Conservation (phyloP, 176 grass and related monocot species). For the Juncus effusus region DNA sequence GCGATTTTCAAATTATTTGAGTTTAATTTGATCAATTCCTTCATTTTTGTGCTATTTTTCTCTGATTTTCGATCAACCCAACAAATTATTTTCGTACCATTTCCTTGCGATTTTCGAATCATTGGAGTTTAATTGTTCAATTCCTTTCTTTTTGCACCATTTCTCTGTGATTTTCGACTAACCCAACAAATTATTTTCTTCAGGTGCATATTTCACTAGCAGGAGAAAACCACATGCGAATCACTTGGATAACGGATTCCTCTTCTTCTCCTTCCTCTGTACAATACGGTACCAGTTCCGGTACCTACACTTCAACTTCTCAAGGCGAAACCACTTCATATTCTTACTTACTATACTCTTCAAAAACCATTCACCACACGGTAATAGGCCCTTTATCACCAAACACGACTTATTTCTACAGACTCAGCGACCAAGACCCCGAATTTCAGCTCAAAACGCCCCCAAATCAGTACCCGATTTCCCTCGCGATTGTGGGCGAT, state of each 20-base stretch:
- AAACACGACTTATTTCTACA: constrained; percentile 68
- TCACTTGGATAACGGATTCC: constrained; percentile 72
- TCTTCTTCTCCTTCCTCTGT: constrained; percentile 63
- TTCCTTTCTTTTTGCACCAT: not conserved
- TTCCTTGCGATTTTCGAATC: not conserved
- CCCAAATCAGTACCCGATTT: constrained; percentile 69
- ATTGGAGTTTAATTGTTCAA: not conserved
- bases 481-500: constrained; percentile 87
- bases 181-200: constrained; percentile 12
- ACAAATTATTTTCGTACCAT: constrained; percentile 9
- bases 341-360: constrained; percentile 72
- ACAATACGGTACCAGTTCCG: constrained; percentile 65
- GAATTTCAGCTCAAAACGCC: constrained; percentile 83
- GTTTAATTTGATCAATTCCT: not conserved
- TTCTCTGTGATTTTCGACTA: not conserved
- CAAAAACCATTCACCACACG: constrained; percentile 85
- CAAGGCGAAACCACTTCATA: constrained; percentile 80
- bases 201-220: constrained; percentile 95
- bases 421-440: constrained; percentile 59
- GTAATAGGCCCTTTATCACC: constrained; percentile 73
- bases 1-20: not conserved
- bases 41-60: not conserved
- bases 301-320: constrained; percentile 48
- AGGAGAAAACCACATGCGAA: constrained; percentile 73
- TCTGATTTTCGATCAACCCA: not conserved